These are phyloP conservation scores for Pichia thaimueangensis DNA, from an alignment of 805 yeast species.

Conservation along the genomic window DNA sequence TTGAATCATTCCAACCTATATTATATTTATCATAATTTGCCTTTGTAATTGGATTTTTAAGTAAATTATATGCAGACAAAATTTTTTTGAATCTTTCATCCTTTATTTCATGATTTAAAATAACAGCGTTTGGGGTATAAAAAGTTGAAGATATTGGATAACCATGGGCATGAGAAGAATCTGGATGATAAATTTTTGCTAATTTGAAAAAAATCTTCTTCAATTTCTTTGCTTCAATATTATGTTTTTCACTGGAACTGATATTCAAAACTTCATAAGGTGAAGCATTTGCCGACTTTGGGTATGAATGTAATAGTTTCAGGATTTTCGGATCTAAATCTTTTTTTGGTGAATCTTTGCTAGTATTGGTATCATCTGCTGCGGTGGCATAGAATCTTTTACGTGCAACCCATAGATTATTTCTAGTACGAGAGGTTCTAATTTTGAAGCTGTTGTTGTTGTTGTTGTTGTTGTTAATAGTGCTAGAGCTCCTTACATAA, in stretches of 20 bases:
- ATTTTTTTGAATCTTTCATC: slow-evolving; percentile 48
- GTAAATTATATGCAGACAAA: slow-evolving; percentile 52
- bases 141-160: slow-evolving; percentile 10
- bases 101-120: slow-evolving; percentile 20
- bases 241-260: slow-evolving; percentile 18
- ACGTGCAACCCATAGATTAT: no score
- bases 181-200: slow-evolving; percentile 84
- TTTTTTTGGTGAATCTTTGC: not conserved
- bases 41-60: slow-evolving; percentile 40
- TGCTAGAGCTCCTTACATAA: no score
- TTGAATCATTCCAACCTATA: slow-evolving; percentile 39
- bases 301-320: slow-evolving; percentile 32
- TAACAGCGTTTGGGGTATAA: not conserved
- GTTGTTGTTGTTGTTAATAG: no score
- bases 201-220: slow-evolving; percentile 48
- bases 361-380: no score
- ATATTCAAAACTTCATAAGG: slow-evolving; percentile 67
- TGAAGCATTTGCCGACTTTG: slow-evolving; percentile 44
- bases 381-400: no score
- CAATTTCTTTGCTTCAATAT: slow-evolving; percentile 34
- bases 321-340: slow-evolving; percentile 17
- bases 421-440: no score
- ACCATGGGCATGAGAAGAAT: slow-evolving; percentile 30
- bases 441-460: no score
- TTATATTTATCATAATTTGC: slow-evolving; percentile 41